phyloP scores from a whole-genome alignment of 139 green algal genomes.

The Yamagishiella unicocca region DNA sequence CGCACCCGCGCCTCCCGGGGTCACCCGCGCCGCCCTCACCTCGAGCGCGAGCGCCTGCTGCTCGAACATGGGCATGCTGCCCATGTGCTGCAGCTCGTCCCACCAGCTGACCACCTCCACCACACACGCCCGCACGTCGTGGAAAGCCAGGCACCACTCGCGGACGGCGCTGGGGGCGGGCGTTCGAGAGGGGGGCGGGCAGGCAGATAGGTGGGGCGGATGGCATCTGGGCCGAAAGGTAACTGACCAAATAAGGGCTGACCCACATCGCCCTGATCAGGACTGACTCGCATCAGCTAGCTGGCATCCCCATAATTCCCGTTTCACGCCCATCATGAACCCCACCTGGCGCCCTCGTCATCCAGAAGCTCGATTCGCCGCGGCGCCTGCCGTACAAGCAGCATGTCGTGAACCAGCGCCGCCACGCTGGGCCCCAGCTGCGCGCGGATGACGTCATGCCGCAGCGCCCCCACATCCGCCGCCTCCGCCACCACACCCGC shows the following conservation, averaged over 20 bases:
- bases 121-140: constrained; percentile 85
- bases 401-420: constrained; percentile 77
- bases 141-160: constrained; percentile 88
- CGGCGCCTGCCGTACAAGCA: constrained; percentile 76
- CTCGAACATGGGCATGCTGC: constrained; percentile 48
- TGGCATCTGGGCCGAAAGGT: too few species aligned
- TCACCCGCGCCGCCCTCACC: constrained; percentile 60
- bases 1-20: neutral
- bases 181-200: neutral
- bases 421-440: constrained; percentile 73
- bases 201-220: neutral
- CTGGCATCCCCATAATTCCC: too few species aligned
- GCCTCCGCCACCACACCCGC: constrained; percentile 87
- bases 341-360: constrained; percentile 80
- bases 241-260: too few species aligned
- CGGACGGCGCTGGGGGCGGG: constrained; percentile 75
- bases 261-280: too few species aligned
- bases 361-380: constrained; percentile 83
- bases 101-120: constrained; percentile 88
- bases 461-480: constrained; percentile 58
- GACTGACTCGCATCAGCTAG: too few species aligned
- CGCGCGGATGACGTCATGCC: constrained; percentile 63
- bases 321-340: neutral
- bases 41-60: constrained; percentile 72
- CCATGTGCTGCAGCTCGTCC: constrained; percentile 76